Percentiles rank a stretch among this genome's conserved stretches.
Evolutionary conservation across 371 early-diverging fungal species (phyloP).

Genomic region (Mortierella sp.): DNA sequence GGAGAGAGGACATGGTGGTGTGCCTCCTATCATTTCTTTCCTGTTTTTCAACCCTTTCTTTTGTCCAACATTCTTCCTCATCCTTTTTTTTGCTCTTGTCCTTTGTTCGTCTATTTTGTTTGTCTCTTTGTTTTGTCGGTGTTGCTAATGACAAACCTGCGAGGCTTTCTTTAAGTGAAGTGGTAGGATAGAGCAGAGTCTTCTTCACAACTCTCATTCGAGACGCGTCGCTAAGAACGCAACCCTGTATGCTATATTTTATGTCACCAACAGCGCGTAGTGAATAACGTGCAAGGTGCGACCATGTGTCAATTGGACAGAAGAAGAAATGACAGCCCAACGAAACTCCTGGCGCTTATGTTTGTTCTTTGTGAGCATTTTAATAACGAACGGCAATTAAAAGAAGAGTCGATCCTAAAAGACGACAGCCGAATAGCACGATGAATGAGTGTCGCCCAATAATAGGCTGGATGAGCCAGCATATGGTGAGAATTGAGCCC

Average conservation of each 20-base stretch:
- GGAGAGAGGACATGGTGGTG: background rate
- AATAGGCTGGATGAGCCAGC: background rate
- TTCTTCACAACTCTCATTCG: background rate
- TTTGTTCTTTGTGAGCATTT: background rate
- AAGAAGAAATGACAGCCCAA: background rate
- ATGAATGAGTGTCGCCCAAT: background rate
- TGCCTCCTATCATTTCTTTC: conserved; percentile 3
- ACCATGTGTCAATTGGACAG: background rate
- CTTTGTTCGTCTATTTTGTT: background rate
- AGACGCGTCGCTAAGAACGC: background rate
- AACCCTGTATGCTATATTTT: background rate
- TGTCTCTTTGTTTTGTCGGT: background rate
- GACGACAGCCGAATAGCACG: conserved; percentile 3
- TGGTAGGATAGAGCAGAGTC: background rate
- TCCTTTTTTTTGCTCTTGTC: background rate
- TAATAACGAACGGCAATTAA: background rate
- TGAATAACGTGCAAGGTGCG: background rate
- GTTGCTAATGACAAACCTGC: background rate
- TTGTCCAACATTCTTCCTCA: background rate
- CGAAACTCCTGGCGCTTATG: background rate
- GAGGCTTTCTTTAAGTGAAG: background rate
- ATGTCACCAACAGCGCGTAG: background rate
- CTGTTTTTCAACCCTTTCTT: background rate
- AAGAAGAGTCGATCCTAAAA: background rate
- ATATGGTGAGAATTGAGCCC: background rate